Conservation (phyloP, 768 basidiomycete species). For the Cystobasidium ongulense region DNA sequence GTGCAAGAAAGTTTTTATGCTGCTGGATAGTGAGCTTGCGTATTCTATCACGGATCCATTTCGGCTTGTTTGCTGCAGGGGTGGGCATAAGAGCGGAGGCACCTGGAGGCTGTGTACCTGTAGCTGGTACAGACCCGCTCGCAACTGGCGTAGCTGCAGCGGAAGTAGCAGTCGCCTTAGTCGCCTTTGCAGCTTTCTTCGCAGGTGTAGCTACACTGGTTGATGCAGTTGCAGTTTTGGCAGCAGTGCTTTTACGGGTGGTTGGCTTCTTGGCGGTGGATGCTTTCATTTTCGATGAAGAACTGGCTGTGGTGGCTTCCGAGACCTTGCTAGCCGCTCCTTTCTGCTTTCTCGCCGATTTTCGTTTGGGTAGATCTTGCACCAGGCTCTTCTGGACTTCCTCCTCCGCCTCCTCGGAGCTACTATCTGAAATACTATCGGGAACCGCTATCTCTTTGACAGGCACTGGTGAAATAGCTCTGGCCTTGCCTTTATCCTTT, state of each 20-base stretch:
- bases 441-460: background rate
- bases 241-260: background rate
- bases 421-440: background rate
- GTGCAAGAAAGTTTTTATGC: background rate
- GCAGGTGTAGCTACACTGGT: background rate
- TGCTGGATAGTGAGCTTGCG: background rate
- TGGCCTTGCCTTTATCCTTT: background rate
- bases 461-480: background rate
- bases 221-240: background rate
- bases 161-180: background rate
- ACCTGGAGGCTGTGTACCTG: background rate
- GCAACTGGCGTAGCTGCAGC: background rate
- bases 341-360: background rate
- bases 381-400: constrained; percentile 1
- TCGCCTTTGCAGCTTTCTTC: background rate
- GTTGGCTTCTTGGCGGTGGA: background rate
- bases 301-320: background rate
- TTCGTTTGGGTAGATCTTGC: background rate
- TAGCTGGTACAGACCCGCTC: background rate
- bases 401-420: background rate
- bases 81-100: background rate
- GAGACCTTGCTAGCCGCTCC: background rate
- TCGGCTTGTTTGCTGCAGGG: background rate
- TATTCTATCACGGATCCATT: background rate
- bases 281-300: background rate